phyloP scores from a whole-genome alignment of 2,329 filamentous ascomycete genomes.

The Talaromyces sp. region DNA sequence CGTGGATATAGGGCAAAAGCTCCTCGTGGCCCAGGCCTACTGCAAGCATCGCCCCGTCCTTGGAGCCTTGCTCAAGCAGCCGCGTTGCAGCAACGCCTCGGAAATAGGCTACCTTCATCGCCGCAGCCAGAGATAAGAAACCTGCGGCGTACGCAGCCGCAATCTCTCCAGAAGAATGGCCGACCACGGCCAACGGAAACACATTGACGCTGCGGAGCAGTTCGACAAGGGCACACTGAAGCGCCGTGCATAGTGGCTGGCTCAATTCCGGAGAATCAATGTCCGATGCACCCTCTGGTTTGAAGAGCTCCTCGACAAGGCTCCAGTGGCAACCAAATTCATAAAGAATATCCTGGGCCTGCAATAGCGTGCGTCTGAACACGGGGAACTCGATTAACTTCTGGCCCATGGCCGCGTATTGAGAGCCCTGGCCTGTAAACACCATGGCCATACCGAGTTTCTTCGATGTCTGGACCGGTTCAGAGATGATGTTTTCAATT shows the following conservation, averaged over 20 bases:
- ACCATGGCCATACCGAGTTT: slow-evolving; percentile 15
- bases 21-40: slow-evolving; percentile 16
- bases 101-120: slow-evolving; percentile 22
- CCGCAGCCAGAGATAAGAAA: slow-evolving; percentile 18
- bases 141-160: slow-evolving; percentile 44
- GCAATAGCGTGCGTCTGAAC: background rate
- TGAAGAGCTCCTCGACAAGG: background rate
- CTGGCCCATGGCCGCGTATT: slow-evolving; percentile 29
- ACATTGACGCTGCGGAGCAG: slow-evolving; percentile 16
- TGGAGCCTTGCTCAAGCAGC: slow-evolving; percentile 14
- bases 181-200: slow-evolving; percentile 18
- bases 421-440: slow-evolving; percentile 34
- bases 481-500: background rate
- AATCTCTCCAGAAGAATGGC: slow-evolving; percentile 30
- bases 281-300: background rate
- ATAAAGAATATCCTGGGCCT: background rate
- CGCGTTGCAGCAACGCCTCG: slow-evolving; percentile 15
- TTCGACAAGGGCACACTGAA: slow-evolving; percentile 16
- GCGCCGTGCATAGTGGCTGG: slow-evolving; percentile 16
- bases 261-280: background rate
- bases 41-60: slow-evolving; percentile 22
- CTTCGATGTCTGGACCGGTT: background rate
- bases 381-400: slow-evolving; percentile 15
- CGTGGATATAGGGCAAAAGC: slow-evolving; percentile 12
- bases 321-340: background rate